Evolutionary conservation across 225 moss, liverwort and hornwort genomes (phyloP), one percentile per base, ranked within the genome.

Genomic region (Bryoerythrophyllum caledonicum): DNA sequence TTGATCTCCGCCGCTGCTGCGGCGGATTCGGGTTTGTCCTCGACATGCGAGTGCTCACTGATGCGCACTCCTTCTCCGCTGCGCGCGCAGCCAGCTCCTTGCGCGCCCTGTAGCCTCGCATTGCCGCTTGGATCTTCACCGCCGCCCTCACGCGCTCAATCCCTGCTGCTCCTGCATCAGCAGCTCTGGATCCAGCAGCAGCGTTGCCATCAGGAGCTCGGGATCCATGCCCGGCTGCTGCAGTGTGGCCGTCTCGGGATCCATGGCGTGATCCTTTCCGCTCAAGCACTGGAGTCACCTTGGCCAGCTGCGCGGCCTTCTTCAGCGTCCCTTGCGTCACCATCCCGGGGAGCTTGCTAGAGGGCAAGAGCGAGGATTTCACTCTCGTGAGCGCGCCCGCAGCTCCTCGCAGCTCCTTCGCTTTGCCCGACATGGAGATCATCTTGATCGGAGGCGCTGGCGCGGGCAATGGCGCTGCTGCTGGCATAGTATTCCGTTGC

Each of bases 41-140:
- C 51, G 85, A 86, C 76, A 82, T 80, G 46, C 73, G 60, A 3
- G 85, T 86, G 73, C 85, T 82, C n/a, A 79, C 65, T 41, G 85
- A 79, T 3, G 41, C 37, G 73, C 82, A 65, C 54, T 55, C 76
- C 19, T 65, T 30, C 52, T 80, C 77, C 43, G 82, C 32, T 32
- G 32, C 82, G 12, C 80, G 63, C 58, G 37, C 56, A 46, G 71
- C 76, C 63, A 63, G 46, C 24, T 66, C 71, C 34, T 78, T 78
- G 55, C 85, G 75, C 20, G 60, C 76, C 63, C 71, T 68, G 76
- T 79, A 82, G 64, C 85, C 85, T 19, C 85, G 79, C 44, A 78
- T 53, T 3, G 73, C 75, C 25, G 79, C 79, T 53, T 85, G 85
- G 57, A 85, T 85, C 67, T 69, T 85, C 60, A 79, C 76, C 30